A percentile compares a stretch with the other conserved stretches of the same genome.
Conservation (phyloP, 164 flowering plant species). For the grape (Vitis vinifera) region ASM3070453v1 NC_081822.1:33826501-33827000, state of each 20-base stretch:
- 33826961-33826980: constrained; percentile 8
- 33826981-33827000: constrained; percentile 8
- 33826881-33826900: background rate
- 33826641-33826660: too few relatives aligned
- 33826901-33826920: background rate
- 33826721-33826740: too few relatives aligned
- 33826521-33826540: constrained; percentile 7
- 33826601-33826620: background rate
- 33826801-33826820: too few relatives aligned
- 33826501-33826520: constrained; percentile 2
- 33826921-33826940: constrained; percentile 9
- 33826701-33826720: too few relatives aligned
- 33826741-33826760: too few relatives aligned
- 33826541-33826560: constrained; percentile 9
- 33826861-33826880: background rate
- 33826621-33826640: too few relatives aligned
- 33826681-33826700: too few relatives aligned
- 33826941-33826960: constrained; percentile 7
- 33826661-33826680: too few relatives aligned
- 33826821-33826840: too few relatives aligned
- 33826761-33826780: too few relatives aligned
- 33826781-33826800: too few relatives aligned
- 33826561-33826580: background rate
- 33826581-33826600: background rate
- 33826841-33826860: too few relatives aligned